Percentiles rank a stretch among this genome's conserved stretches.
Evolutionary conservation across 805 yeast species (phyloP).

Genomic region (Candida qinlingensis): DNA sequence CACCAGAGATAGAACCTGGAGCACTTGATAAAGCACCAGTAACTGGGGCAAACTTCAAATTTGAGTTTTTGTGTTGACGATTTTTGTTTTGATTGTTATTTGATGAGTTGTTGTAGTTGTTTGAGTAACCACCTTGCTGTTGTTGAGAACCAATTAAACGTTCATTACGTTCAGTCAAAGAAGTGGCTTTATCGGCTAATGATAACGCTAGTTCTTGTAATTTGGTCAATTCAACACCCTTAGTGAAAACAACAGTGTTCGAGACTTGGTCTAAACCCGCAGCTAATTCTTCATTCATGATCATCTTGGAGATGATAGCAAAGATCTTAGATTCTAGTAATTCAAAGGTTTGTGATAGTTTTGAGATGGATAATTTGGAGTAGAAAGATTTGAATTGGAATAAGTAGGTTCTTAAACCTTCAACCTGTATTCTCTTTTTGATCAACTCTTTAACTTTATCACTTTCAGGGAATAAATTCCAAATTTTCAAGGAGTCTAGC

Average conservation of each 20-base stretch:
- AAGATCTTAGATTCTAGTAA: conserved; percentile 50
- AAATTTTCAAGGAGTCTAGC: conserved; percentile 72
- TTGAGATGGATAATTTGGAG: conserved; percentile 63
- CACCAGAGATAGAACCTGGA: conserved; percentile 32
- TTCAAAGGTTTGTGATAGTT: conserved; percentile 63
- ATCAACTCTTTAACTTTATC: conserved; percentile 68
- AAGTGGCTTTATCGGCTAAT: conserved; percentile 74
- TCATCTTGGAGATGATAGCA: conserved; percentile 67
- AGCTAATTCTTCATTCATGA: conserved; percentile 68
- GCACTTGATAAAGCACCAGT: conserved; percentile 30
- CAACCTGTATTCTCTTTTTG: conserved; percentile 73
- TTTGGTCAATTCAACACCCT: conserved; percentile 74
- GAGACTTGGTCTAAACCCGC: conserved; percentile 71
- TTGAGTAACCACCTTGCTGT: conserved; percentile 23
- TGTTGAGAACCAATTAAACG: conserved; percentile 67
- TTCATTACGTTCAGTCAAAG: conserved; percentile 80
- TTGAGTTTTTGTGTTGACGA: conserved; percentile 27
- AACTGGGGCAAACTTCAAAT: conserved; percentile 27
- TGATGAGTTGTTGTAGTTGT: conserved; percentile 14
- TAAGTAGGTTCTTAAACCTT: conserved; percentile 89
- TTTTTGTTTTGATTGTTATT: conserved; percentile 17
- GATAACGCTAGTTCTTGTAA: conserved; percentile 84
- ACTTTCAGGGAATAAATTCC: conserved; percentile 74
- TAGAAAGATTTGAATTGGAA: conserved; percentile 77
- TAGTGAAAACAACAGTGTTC: conserved; percentile 58